Base-by-base conservation (phyloP, 2,329 filamentous ascomycete genomes). In the Curvularia sp. region DNA sequence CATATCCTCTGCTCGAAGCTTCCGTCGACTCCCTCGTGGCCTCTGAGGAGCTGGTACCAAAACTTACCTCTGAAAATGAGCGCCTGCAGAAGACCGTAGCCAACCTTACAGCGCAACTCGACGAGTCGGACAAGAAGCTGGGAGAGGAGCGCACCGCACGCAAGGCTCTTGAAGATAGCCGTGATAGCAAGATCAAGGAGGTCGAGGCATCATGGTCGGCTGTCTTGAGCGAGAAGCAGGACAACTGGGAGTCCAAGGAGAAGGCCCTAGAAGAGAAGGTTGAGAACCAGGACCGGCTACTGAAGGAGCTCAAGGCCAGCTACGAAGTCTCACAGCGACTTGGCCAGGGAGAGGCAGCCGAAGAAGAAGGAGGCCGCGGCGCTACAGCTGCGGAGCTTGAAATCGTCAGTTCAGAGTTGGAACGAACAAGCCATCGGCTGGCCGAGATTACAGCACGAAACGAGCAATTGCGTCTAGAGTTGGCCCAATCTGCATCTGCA, bases 241-340 rank as follows among this genome's bases (percentile, higher is more conserved):
- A 94, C 76, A 99, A 99, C 73, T 99, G 95, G 95, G 88, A 90
- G 53, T 89, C 94, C 8, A 97, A 96, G 74, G 95, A 99, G 80
- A 91, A 91, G 80, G 88, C 86, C 27, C 79, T 97, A 59, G 93
- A 97, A 72, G 94, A 98, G 69, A 98, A 97, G 79, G 83, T 96
- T 3, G 94, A 97, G 76, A 96, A 90, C 68, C 94, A 99, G 74
- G 95, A 99, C 48, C 88, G 93, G 6, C 80, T 99, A 38, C 79
- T 99, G 67, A 97, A 91, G 72, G 96, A 99, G 77, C 87, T 98
- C 74, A 98, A 97, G 79, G 95, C 95, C 25, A 97, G 89, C 80
- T 97, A 97, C 74, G 95, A 99, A 78, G 95, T 99, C 53, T 95
- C 92, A 45, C 93, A 98, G 76, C 86, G 95, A 49, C 82, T 99